phyloP scores from a whole-genome alignment of 169 alveolate species.

The Babesia sp. region DNA sequence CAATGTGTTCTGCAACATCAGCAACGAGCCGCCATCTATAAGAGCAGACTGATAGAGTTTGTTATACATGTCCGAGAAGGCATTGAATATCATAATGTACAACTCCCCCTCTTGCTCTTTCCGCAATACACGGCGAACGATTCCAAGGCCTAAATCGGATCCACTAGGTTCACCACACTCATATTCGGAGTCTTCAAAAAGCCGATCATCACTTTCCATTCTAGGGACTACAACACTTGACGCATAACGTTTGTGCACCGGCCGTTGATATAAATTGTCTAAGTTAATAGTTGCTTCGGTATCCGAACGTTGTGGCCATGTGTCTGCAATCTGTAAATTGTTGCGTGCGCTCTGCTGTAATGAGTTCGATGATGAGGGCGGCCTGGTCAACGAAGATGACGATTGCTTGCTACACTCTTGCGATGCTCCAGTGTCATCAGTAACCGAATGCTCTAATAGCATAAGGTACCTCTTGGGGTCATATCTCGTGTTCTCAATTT shows the following conservation, averaged over 20 bases:
- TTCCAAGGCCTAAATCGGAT: neutral
- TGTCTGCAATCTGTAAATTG: neutral
- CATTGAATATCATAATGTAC: constrained; percentile 82
- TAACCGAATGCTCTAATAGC: constrained; percentile 68
- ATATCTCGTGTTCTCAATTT: neutral
- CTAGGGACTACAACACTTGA: constrained; percentile 15
- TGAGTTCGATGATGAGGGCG: neutral
- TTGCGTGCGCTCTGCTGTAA: neutral
- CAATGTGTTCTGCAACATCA: constrained; percentile 70
- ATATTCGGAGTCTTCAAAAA: constrained; percentile 13
- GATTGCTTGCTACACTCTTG: neutral
- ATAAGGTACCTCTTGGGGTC: constrained; percentile 70
- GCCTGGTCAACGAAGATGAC: neutral
- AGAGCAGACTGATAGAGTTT: constrained; percentile 73
- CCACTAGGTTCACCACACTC: neutral
- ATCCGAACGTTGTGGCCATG: constrained; percentile 10
- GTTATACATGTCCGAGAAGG: constrained; percentile 79
- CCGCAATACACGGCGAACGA: constrained; percentile 49
- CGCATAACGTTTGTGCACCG: constrained; percentile 11
- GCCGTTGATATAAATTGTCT: constrained; percentile 28
- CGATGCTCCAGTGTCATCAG: constrained; percentile 1
- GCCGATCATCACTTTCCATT: constrained; percentile 18
- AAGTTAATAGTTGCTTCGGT: constrained; percentile 56
- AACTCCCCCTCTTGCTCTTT: constrained; percentile 81
- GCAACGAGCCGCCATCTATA: constrained; percentile 80